Evolutionary conservation across 345 rosid genomes (phyloP).

Genomic region (Salix purpurea): DNA sequence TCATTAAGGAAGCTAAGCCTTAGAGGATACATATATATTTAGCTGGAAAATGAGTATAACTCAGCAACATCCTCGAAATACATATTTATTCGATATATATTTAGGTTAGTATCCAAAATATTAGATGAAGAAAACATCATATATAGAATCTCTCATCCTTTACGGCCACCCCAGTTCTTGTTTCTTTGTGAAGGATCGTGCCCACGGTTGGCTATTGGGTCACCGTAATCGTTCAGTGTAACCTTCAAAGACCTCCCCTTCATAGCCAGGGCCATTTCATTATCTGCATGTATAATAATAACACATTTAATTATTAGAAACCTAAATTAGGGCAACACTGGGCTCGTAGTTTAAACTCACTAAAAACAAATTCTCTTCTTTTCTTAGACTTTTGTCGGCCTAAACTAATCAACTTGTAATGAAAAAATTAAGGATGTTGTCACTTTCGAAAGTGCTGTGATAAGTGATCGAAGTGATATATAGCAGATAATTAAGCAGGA

Average conservation of each 20-base stretch:
- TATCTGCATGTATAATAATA: conserved; percentile 16
- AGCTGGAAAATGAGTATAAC: neutral
- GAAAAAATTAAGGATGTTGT: neutral
- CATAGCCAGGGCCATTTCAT: conserved; percentile 11
- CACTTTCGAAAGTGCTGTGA: neutral
- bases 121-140: neutral
- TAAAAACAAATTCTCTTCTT: neutral
- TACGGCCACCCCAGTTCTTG: conserved; percentile 21
- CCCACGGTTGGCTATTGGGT: conserved; percentile 50
- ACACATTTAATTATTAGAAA: neutral
- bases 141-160: conserved; percentile 24
- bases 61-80: neutral
- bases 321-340: neutral
- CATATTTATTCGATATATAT: neutral
- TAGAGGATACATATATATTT: neutral
- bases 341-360: neutral
- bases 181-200: conserved; percentile 49
- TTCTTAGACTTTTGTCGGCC: neutral
- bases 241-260: conserved; percentile 46
- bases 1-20: neutral
- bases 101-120: neutral
- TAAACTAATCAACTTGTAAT: neutral
- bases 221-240: conserved; percentile 46
- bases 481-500: neutral
- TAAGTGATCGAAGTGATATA: neutral